Base-by-base conservation (phyloP, 2,329 filamentous ascomycete genomes). In the Conoideocrella luteorostrata region DNA sequence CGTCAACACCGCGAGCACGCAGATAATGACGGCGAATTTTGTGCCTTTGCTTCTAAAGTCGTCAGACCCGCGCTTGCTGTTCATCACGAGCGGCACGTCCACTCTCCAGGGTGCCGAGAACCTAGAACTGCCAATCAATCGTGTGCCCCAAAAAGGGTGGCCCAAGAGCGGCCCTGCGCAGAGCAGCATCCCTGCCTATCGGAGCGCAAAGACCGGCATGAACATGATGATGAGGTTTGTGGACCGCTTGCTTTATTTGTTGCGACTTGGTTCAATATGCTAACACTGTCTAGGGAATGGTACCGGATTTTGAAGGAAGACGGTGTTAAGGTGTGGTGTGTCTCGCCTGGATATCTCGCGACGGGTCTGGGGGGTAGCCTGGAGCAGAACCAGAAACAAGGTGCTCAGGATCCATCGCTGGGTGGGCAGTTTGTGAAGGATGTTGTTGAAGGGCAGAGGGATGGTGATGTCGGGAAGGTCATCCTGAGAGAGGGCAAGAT, bases 1-100 rank as follows among this genome's bases (percentile, higher is more conserved):
- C 39, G 59, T 70, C 46, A 77, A 77, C 52, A 65, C 70, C 3
- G 54, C 68, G 0, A 66, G 72, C n/a, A 64, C 64, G 3, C 54
- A 66, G 22, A 57, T 66, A 22, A 45, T 68, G 20, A 68, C 67
- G 0, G 50, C 55, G 34, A 55, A 58, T 0, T 60, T 66, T 45
- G 47, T 60, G 15, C 70, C 71, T 0, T 56, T 76, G 0, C 63
- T 75, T 0, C 57, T 74, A 7, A 15, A 41, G 3, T 50, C 63
- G 2, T 30, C 57, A 0, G 62, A 68, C 29, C 69, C 71, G 0
- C 60, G 71, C 1, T 48, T 75, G 34, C 43, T 73, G 32, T 75
- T 76, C 55, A 52, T 76, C 21, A 64, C 68, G 13, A 51, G 47
- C 9, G 68, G 71, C 6, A 62, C 65, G 0, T 63, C 66, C 4